A percentile compares a stretch with the other conserved stretches of the same genome.
Conservation (phyloP, 768 basidiomycete genomes). For the Hericium rajendrae region DNA sequence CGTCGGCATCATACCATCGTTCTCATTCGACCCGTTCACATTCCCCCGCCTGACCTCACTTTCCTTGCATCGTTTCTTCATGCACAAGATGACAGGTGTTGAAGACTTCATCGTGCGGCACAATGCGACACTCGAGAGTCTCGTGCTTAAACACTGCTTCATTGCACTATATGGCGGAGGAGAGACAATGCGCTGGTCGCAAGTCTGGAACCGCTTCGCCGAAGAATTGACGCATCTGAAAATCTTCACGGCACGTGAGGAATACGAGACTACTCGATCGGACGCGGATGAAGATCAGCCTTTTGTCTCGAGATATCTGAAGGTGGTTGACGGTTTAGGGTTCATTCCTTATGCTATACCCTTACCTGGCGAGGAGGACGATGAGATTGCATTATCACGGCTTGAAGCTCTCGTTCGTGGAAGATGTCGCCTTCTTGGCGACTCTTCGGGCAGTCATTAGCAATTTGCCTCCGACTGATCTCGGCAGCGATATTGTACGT, state of each 20-base stretch:
- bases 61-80: neutral
- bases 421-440: no score
- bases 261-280: neutral
- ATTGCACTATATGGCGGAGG: neutral
- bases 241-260: neutral
- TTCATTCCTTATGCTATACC: neutral
- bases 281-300: neutral
- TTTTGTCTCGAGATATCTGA: neutral
- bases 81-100: neutral
- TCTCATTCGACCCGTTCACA: neutral
- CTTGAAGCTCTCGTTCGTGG: no score
- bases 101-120: neutral
- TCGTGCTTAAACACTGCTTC: neutral
- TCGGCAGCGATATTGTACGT: no score
- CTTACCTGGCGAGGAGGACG: neutral
- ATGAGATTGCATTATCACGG: neutral
- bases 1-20: neutral
- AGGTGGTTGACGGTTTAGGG: neutral
- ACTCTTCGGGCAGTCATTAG: no score
- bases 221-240: neutral
- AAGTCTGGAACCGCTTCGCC: neutral
- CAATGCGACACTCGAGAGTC: neutral
- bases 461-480: no score
- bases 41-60: neutral
- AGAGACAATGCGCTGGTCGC: neutral